Evolutionary conservation across 23 red algal species (phyloP).

Genomic region (Pyropia haitanensis): DNA sequence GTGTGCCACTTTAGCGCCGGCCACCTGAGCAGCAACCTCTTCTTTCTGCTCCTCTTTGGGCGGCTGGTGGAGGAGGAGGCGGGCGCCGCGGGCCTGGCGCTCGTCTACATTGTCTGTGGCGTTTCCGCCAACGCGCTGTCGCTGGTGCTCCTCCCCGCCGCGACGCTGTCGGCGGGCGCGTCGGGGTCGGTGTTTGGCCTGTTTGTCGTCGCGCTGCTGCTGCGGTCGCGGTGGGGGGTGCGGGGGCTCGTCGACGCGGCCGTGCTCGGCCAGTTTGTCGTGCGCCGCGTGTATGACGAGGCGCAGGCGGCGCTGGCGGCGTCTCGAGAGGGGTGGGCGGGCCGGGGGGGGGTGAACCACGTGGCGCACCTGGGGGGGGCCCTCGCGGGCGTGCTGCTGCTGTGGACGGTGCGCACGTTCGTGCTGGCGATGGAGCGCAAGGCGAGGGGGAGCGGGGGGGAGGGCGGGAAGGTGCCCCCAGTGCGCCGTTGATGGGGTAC

Average conservation of each 20-base stretch:
- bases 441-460: no score
- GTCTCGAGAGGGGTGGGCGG: no score
- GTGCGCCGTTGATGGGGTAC: no score
- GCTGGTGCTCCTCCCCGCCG: neutral
- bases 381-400: slow-evolving; percentile 10
- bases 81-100: neutral
- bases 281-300: neutral
- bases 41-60: slow-evolving; percentile 31
- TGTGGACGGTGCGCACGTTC: slow-evolving; percentile 2
- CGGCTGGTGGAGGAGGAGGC: slow-evolving; percentile 19
- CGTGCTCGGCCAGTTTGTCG: slow-evolving; percentile 24
- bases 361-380: slow-evolving; percentile 24
- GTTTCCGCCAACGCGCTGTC: neutral
- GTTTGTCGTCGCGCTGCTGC: slow-evolving; percentile 16
- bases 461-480: no score
- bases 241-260: slow-evolving; percentile 8
- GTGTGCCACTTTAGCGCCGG: slow-evolving; percentile 4
- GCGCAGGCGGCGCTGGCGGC: neutral
- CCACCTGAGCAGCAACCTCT: slow-evolving; percentile 21
- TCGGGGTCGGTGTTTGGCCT: slow-evolving; percentile 24
- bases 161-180: slow-evolving; percentile 4
- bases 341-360: neutral
- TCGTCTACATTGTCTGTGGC: slow-evolving; percentile 9
- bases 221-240: neutral
- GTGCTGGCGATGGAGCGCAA: no score